phyloP scores from a whole-genome alignment of 2,329 filamentous ascomycete genomes.

The Emericellopsis atlantica region DNA sequence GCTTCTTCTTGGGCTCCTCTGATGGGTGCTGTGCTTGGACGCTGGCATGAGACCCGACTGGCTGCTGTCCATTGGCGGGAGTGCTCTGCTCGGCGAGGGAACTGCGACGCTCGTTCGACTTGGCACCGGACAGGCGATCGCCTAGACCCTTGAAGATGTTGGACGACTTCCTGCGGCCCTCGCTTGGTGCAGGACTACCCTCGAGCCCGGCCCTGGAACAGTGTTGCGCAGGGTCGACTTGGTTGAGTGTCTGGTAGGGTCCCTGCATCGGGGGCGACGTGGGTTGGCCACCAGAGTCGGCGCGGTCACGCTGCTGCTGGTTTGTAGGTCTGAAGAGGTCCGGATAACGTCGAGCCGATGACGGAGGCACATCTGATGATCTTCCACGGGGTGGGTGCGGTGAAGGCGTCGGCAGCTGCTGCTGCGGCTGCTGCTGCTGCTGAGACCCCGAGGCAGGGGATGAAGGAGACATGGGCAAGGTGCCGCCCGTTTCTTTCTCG shows the following conservation, averaged over 20 bases:
- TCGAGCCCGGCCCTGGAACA: conserved; percentile 14
- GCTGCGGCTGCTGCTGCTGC: neutral
- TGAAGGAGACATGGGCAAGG: conserved; percentile 2
- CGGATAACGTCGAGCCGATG: conserved; percentile 36
- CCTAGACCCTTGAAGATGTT: conserved; percentile 40
- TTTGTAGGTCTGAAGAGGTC: conserved; percentile 25
- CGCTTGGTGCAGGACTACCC: conserved; percentile 4
- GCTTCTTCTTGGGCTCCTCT: conserved; percentile 20
- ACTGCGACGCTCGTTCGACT: conserved; percentile 16
- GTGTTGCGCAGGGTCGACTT: neutral
- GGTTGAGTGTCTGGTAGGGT: neutral
- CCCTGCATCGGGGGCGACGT: neutral
- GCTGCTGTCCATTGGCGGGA: no score
- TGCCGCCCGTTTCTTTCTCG: conserved; percentile 38
- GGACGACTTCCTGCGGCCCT: conserved; percentile 19
- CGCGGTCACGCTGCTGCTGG: conserved; percentile 1
- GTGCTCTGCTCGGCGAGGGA: conserved; percentile 1
- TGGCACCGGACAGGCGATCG: conserved; percentile 23
- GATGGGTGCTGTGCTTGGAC: conserved; percentile 3
- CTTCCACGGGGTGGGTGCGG: neutral
- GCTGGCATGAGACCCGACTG: neutral
- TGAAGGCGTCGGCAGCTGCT: neutral
- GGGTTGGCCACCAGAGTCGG: neutral
- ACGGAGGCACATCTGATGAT: conserved; percentile 27
- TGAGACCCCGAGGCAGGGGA: neutral